Conservation (phyloP, 2,329 filamentous ascomycete species). For the Sporothrix sp. region DNA sequence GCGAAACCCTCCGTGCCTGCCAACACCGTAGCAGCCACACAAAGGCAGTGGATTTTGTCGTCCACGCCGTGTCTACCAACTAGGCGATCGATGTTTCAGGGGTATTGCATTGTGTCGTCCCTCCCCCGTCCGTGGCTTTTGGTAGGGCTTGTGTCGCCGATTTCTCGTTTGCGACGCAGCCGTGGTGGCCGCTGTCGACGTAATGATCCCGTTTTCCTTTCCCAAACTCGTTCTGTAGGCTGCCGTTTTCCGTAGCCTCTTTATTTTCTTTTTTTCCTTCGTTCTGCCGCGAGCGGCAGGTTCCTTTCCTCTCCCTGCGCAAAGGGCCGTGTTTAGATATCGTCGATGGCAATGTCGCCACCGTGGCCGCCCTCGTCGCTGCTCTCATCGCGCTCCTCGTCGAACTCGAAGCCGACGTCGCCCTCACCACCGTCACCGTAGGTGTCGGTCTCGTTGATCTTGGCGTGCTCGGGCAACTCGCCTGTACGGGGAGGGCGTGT, state of each 20-base stretch:
- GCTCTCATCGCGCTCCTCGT: conserved; percentile 68
- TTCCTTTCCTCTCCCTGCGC: not conserved
- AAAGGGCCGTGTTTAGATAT: conserved; percentile 56
- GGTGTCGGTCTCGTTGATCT: conserved; percentile 99
- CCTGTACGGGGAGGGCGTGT: conserved; percentile 34
- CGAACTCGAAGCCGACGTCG: conserved; percentile 97
- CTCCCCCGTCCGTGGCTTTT: not conserved
- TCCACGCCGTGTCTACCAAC: no score
- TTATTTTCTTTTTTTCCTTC: not conserved
- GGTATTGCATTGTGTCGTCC: conserved; percentile 2
- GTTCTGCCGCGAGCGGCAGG: no score
- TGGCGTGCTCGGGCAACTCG: conserved; percentile 91
- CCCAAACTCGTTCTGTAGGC: not conserved
- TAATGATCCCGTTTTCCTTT: not conserved
- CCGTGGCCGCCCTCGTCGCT: conserved; percentile 44
- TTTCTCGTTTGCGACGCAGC: not conserved
- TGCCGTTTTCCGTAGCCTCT: conserved; percentile 1
- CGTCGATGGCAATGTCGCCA: conserved; percentile 74
- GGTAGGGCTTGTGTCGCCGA: conserved; percentile 3
- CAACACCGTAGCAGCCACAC: no score
- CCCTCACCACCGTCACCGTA: conserved; percentile 87
- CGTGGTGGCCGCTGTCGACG: conserved; percentile 3
- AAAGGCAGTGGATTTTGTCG: no score
- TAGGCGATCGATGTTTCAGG: no score
- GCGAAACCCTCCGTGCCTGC: no score